Evolutionary conservation across 2,329 filamentous ascomycete genomes (phyloP), one percentile per base, ranked within the genome.

Genomic region (Talaromyces amestolkiae): DNA sequence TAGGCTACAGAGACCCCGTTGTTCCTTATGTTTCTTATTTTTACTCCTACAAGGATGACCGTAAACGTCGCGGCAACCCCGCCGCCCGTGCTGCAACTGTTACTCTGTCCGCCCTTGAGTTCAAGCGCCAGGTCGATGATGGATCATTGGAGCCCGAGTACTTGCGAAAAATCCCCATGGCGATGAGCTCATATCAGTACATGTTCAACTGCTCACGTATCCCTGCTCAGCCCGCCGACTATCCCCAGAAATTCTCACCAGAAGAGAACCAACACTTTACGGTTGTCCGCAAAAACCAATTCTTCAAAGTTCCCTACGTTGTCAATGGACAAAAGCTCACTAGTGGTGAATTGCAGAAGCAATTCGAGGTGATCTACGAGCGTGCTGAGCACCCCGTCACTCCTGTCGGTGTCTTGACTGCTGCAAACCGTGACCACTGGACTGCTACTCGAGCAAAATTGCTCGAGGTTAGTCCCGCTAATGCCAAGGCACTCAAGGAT

Each of bases 21-120:
- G 91, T 98, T 19, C 95, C 95, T 68, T 99, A 98, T 77, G 95
- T 99, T 74, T 97, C 92, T 80, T 99, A 99, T 86, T 99, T 99
- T 83, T 99, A 99, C 84, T 97, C 93, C 64, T 94, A 98, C 83
- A 88, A 92, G 71, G 95, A 99, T 79, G 96, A 99, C 80, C 89
- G 92, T 71, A 86, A 89, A 75, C 88, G 94, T 70, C 89, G 93
- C 68, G 88, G 97, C 78, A 88, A 97, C 78, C 95, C 95, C 0
- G 89, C 91, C 68, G 96, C 96, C 85, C 91, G 95, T 69, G 95
- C 95, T 3, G 95, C 95, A 3, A 93, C 94, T 69, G 90, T 99
- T 70, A 89, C 91, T 1, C 92, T 91, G 1, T 90, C 92, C 8
- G 90, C 88, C 1, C 86, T 99, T 45, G 92, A 96, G 76, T 99